Evolutionary conservation across 106 monocot genomes (phyloP).

Genomic region (Apostasia ramifera): DNA sequence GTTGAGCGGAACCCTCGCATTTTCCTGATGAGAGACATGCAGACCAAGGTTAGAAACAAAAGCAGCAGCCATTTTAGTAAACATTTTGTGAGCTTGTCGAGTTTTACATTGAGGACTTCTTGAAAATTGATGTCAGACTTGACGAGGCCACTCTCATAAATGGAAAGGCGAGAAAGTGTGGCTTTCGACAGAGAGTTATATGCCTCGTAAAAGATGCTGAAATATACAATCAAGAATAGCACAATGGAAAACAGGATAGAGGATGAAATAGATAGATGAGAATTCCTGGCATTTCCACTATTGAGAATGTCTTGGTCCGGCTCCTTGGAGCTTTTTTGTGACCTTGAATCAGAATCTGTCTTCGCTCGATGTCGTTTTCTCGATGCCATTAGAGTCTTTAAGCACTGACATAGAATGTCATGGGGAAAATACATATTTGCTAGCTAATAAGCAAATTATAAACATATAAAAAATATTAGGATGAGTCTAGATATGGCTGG

Average conservation of each 20-base stretch:
- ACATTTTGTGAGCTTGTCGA: neutral
- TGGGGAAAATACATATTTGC: no score
- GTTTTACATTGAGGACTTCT: conserved; percentile 68
- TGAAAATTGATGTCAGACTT: conserved; percentile 33
- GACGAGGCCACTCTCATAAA: conserved; percentile 57
- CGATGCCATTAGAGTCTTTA: neutral
- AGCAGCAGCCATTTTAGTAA: neutral
- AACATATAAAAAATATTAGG: no score
- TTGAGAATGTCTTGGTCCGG: conserved; percentile 3
- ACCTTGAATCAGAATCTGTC: neutral
- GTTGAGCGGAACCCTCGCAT: conserved; percentile 40
- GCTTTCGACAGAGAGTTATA: neutral
- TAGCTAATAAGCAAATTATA: no score
- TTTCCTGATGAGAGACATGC: conserved; percentile 27
- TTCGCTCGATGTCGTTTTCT: neutral
- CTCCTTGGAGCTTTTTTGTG: conserved; percentile 1
- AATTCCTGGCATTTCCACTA: neutral
- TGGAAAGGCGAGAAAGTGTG: conserved; percentile 17
- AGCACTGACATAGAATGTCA: no score
- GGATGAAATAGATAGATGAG: neutral
- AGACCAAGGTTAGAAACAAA: neutral
- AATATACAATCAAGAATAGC: conserved; percentile 11
- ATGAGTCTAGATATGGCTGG: no score
- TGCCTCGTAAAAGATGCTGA: conserved; percentile 10
- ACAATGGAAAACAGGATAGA: conserved; percentile 8